A percentile compares a stretch with the other conserved stretches of the same genome.
Conservation (phyloP, 352 stramenopile species). For the Pythium periplocum region DNA sequence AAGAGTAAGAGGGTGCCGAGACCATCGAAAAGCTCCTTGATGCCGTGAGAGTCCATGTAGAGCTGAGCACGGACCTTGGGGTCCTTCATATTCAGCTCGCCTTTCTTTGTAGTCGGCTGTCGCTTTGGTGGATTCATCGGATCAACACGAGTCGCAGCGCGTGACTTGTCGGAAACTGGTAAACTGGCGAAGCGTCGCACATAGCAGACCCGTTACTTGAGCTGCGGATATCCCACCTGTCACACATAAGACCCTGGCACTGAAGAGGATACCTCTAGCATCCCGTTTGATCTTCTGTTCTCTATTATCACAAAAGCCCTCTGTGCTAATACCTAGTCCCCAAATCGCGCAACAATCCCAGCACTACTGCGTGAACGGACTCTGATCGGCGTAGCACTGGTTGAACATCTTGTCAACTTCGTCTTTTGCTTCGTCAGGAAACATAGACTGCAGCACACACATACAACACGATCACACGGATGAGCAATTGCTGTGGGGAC, state of each 20-base stretch:
- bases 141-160: too few relatives aligned
- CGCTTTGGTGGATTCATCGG: background rate
- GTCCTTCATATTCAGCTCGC: conserved; percentile 48
- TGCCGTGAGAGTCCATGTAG: conserved; percentile 59
- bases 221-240: too few relatives aligned
- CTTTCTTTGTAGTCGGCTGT: conserved; percentile 5
- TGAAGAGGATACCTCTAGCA: too few relatives aligned
- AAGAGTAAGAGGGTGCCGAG: conserved; percentile 62
- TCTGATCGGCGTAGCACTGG: conserved; percentile 67
- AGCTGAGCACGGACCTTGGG: conserved; percentile 54
- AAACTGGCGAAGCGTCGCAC: too few relatives aligned
- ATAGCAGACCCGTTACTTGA: too few relatives aligned
- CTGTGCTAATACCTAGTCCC: too few relatives aligned
- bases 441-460: conserved; percentile 55
- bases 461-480: background rate
- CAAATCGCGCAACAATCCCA: too few relatives aligned
- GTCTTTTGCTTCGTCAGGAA: conserved; percentile 48
- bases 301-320: too few relatives aligned
- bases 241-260: too few relatives aligned
- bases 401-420: conserved; percentile 80
- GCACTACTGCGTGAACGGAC: conserved; percentile 31
- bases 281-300: too few relatives aligned
- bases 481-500: background rate
- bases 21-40: conserved; percentile 64
- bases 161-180: too few relatives aligned